Evolutionary conservation across 805 yeast genomes (phyloP), one percentile per base, ranked within the genome.

Genomic region (Metschnikowia peoriensis): DNA sequence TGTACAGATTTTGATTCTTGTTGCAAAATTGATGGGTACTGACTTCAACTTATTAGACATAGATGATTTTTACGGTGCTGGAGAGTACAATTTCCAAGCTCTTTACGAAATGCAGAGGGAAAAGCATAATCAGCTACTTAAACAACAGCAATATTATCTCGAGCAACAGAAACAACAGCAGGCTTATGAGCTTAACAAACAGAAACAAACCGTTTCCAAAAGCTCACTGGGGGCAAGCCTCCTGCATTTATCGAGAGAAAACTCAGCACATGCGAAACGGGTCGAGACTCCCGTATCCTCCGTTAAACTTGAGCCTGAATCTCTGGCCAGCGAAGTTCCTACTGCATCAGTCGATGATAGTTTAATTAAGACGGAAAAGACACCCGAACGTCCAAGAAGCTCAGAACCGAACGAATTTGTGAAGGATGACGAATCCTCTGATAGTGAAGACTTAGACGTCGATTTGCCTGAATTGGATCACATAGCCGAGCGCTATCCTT

Each of bases 1-100:
- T 15, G 89, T 84, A 58, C 97, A 92, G 69, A 86, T 93, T 1
- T 63, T 91, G 37, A 83, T 86, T 66, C 70, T 82, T 43, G 73
- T 91, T 66, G 69, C 83, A 47, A 82, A 82, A 35, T 73, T 81
- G 52, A 75, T 80, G 54, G 61, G 62, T 6, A 56, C 48, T 46
- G 73, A 76, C n/a, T 70, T 67, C 39, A 57, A 55, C 1, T 56
- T 60, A 1, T 50, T 70, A 15, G 65, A 63, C 6, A 49, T 77
- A 12, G 73, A 71, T 22, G 83, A 80, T 60, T 66, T 77, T 52
- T 81, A 79, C 60, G 76, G 72, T 5, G 53, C 61, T 43, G 89
- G 86, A n/a, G 74, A 79, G 2, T 83, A 81, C 61, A 73, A 82
- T 59, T 83, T 81, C 65, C 80, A 77, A 12, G 81, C 79, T n/a